These are phyloP conservation scores for Collybiopsis luxurians DNA, from an alignment of 768 basidiomycete genomes.

Conservation along the genomic window DNA sequence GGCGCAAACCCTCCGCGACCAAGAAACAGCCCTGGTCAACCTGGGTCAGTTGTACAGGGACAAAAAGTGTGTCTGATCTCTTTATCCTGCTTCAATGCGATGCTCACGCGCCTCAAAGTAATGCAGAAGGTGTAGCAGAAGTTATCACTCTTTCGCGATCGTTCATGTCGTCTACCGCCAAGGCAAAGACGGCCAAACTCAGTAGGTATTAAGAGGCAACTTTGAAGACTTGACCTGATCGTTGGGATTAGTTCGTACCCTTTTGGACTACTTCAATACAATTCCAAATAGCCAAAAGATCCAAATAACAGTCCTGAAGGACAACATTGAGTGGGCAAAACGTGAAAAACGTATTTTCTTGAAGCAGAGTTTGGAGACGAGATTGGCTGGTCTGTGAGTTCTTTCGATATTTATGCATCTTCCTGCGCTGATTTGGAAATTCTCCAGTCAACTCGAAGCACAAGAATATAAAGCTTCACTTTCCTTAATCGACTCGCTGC, in stretches of 20 bases:
- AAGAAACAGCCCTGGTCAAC: conserved; percentile 82
- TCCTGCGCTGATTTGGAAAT: conserved; percentile 11
- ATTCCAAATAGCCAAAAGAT: conserved; percentile 73
- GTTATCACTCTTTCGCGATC: conserved; percentile 59
- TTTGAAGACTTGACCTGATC: neutral
- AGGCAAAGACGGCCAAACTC: conserved; percentile 79
- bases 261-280: conserved; percentile 83
- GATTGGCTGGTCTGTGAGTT: conserved; percentile 71
- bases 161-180: conserved; percentile 73
- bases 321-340: conserved; percentile 93
- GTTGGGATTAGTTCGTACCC: conserved; percentile 71
- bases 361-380: conserved; percentile 89
- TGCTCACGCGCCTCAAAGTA: conserved; percentile 40
- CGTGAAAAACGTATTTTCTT: conserved; percentile 92
- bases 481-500: conserved; percentile 77
- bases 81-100: neutral
- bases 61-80: conserved; percentile 56
- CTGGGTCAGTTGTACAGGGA: conserved; percentile 87
- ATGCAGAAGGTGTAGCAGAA: conserved; percentile 81
- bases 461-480: conserved; percentile 78
- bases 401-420: conserved; percentile 10
- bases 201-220: conserved; percentile 33
- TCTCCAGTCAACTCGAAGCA: conserved; percentile 67
- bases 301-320: conserved; percentile 83
- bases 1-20: conserved; percentile 66